Evolutionary conservation across 768 basidiomycete species (phyloP).

Genomic region (Tylopilus subfusipes): DNA sequence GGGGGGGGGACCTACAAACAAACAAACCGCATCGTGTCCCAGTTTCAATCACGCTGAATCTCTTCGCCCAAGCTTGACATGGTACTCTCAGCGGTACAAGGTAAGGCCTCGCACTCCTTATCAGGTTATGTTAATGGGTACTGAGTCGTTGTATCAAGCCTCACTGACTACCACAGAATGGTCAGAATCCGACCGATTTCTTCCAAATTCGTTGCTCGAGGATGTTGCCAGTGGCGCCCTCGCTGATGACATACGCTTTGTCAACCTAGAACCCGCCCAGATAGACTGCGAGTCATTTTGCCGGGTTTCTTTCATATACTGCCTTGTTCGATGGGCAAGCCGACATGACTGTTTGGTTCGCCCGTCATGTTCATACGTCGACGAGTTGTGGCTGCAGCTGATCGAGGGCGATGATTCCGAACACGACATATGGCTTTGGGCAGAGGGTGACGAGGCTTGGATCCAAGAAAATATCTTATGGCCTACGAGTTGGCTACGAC

Average conservation of each 20-base stretch:
- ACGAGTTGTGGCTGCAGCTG: not conserved
- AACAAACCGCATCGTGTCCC: too few species aligned
- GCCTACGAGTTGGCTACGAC: not conserved
- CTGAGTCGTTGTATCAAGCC: not conserved
- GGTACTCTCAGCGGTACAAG: not conserved
- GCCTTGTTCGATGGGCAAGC: not conserved
- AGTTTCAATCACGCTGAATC: too few species aligned
- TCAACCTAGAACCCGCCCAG: not conserved
- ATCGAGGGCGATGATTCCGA: conserved; percentile 1
- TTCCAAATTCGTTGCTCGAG: not conserved
- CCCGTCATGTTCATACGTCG: not conserved
- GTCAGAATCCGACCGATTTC: not conserved
- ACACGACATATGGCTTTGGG: conserved; percentile 1
- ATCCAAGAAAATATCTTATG: not conserved
- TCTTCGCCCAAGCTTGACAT: not conserved
- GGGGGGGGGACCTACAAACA: too few species aligned
- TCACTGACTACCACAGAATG: not conserved
- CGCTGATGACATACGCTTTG: not conserved
- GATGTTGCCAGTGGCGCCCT: not conserved
- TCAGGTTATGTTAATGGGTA: too few species aligned
- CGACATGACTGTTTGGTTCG: not conserved
- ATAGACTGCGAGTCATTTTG: not conserved
- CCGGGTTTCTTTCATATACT: not conserved
- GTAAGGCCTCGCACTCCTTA: not conserved
- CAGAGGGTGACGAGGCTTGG: not conserved